A percentile compares a stretch with the other conserved stretches of the same genome.
phyloP scores from a whole-genome alignment of 345 rosid species.

The Dimocarpus longan region DNA sequence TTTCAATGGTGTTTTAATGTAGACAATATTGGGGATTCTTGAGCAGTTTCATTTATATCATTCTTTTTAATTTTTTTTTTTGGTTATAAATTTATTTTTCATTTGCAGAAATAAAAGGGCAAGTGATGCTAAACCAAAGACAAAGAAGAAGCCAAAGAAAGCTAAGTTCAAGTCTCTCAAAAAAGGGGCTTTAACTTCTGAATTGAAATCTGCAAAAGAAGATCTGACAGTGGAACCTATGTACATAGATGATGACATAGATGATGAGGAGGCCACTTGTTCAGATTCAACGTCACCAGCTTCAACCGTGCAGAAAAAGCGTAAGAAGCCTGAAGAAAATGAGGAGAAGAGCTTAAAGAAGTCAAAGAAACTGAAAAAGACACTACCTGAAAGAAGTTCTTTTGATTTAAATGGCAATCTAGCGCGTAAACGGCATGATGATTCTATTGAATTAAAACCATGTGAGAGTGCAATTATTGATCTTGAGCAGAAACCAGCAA shows the following conservation, averaged over 20 bases:
- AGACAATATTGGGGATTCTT: background rate
- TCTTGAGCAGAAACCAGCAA: constrained; percentile 58
- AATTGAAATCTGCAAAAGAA: constrained; percentile 54
- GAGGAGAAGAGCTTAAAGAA: constrained; percentile 61
- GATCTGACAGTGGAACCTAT: constrained; percentile 46
- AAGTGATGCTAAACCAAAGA: constrained; percentile 57
- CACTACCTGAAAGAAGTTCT: constrained; percentile 35
- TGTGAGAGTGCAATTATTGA: constrained; percentile 47
- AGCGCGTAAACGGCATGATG: constrained; percentile 49
- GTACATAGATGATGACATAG: constrained; percentile 47
- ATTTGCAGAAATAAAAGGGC: constrained; percentile 59
- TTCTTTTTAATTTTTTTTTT: background rate
- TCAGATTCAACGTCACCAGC: constrained; percentile 53
- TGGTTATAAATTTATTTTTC: constrained; percentile 4
- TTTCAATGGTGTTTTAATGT: constrained; percentile 2
- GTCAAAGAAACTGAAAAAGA: constrained; percentile 68
- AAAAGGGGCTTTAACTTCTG: constrained; percentile 80
- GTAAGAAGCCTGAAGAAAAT: constrained; percentile 65
- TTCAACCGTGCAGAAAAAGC: constrained; percentile 52
- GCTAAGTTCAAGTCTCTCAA: constrained; percentile 89
- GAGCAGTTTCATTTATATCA: background rate
- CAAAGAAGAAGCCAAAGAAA: constrained; percentile 92
- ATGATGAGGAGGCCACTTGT: constrained; percentile 50
- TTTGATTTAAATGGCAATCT: constrained; percentile 44
- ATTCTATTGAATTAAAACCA: constrained; percentile 40